phyloP scores from a whole-genome alignment of 2,329 filamentous ascomycete species.

The Elsinoe ampelina region DNA sequence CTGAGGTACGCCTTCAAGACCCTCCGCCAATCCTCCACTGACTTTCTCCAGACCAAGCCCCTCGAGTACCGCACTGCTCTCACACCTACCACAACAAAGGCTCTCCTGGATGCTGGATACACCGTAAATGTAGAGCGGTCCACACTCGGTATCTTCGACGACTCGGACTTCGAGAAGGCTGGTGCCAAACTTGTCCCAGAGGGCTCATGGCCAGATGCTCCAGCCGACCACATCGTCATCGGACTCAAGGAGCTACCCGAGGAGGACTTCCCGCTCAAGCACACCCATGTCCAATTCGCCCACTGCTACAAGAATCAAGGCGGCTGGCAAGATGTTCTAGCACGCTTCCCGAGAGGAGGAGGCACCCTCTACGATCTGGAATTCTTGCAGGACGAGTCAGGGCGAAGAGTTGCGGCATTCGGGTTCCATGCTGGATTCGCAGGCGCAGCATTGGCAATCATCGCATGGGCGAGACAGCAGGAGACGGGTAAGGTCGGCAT shows the following conservation, averaged over 20 bases:
- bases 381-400: conserved; percentile 66
- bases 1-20: conserved; percentile 12
- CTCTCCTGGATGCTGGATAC: conserved; percentile 34
- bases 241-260: conserved; percentile 36
- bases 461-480: conserved; percentile 78
- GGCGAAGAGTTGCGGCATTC: conserved; percentile 63
- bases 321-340: conserved; percentile 71
- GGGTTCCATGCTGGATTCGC: conserved; percentile 66
- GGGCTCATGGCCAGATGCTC: conserved; percentile 32
- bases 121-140: conserved; percentile 33
- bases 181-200: conserved; percentile 32
- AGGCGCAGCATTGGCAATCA: conserved; percentile 51
- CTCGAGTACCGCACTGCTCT: conserved; percentile 31
- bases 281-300: conserved; percentile 42
- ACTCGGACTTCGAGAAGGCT: conserved; percentile 32
- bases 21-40: background rate
- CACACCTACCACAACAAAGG: conserved; percentile 31
- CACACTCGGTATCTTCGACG: conserved; percentile 31
- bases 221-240: conserved; percentile 32
- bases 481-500: conserved; percentile 58
- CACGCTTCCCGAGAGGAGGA: conserved; percentile 65
- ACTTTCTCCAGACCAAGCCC: conserved; percentile 26
- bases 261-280: conserved; percentile 60
- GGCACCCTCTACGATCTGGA: conserved; percentile 78
- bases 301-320: conserved; percentile 46